A percentile compares a stretch with the other conserved stretches of the same genome.
Conservation (phyloP, 208 protist genomes). For the Kentomonas sorsogonicus region DNA sequence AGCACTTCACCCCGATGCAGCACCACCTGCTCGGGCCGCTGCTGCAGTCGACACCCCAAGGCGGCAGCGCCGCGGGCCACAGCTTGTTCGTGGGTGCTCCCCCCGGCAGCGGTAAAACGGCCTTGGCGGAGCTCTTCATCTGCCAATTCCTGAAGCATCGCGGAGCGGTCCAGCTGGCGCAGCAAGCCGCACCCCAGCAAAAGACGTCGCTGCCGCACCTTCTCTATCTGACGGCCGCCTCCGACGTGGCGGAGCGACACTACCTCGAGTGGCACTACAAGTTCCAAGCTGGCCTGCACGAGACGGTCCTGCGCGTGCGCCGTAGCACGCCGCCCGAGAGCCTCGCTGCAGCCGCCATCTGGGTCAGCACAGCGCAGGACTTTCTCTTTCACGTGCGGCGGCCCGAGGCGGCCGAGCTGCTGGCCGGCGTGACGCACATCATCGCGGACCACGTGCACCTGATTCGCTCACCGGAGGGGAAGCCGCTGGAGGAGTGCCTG, state of each 20-base stretch:
- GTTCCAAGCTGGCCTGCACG: slow-evolving; percentile 65
- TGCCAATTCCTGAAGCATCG: slow-evolving; percentile 65
- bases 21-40: slow-evolving; percentile 90
- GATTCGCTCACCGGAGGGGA: slow-evolving; percentile 64
- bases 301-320: slow-evolving; percentile 44
- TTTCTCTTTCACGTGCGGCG: slow-evolving; percentile 50
- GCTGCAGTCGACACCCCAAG: slow-evolving; percentile 91
- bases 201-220: too few species aligned
- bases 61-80: too few species aligned
- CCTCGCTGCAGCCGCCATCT: slow-evolving; percentile 35
- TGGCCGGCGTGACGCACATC: slow-evolving; percentile 70
- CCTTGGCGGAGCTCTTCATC: slow-evolving; percentile 81
- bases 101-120: slow-evolving; percentile 94
- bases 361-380: slow-evolving; percentile 47
- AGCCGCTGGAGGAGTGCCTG: slow-evolving; percentile 80
- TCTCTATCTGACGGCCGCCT: slow-evolving; percentile 75
- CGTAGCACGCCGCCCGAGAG: slow-evolving; percentile 1
- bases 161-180: not conserved
- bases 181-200: not conserved
- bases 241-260: slow-evolving; percentile 63
- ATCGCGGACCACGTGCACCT: slow-evolving; percentile 81
- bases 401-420: slow-evolving; percentile 21
- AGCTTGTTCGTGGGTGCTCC: slow-evolving; percentile 96
- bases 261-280: slow-evolving; percentile 77
- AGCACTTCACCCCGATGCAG: slow-evolving; percentile 94